Conservation (phyloP, 2,329 filamentous ascomycete genomes). For the Trichoderma sp. region DNA sequence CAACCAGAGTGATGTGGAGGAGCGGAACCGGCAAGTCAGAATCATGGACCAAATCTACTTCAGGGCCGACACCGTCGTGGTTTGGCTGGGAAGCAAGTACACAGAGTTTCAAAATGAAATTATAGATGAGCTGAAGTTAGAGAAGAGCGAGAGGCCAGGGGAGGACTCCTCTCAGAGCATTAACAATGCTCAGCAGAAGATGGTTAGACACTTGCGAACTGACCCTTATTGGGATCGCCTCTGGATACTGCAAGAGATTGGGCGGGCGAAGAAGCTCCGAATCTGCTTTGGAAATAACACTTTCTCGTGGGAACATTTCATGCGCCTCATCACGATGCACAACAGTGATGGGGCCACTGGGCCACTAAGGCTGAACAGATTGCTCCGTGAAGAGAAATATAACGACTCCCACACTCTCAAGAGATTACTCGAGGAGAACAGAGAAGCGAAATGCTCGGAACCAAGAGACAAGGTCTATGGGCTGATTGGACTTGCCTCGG, state of each 20-base stretch:
- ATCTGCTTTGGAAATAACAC: neutral
- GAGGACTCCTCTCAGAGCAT: too few species aligned
- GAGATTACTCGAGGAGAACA: neutral
- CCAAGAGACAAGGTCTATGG: neutral
- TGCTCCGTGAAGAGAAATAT: neutral
- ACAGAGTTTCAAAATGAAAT: neutral
- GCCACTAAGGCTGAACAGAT: neutral
- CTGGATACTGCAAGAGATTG: neutral
- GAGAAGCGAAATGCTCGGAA: neutral
- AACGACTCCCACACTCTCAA: neutral
- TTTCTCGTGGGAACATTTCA: neutral
- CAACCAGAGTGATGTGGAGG: neutral
- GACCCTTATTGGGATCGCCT: neutral
- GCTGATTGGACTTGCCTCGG: neutral
- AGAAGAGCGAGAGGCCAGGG: too few species aligned
- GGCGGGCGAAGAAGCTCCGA: neutral
- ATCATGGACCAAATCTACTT: neutral
- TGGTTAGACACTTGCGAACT: neutral
- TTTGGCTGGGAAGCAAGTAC: neutral
- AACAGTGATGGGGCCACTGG: neutral
- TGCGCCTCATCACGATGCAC: neutral
- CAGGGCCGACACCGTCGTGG: neutral
- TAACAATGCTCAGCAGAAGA: neutral
- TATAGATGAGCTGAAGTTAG: too few species aligned
- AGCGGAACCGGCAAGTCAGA: neutral